A percentile compares a stretch with the other conserved stretches of the same genome.
phyloP scores from a whole-genome alignment of 2,329 filamentous ascomycete genomes.

The Aschersonia sp. region DNA sequence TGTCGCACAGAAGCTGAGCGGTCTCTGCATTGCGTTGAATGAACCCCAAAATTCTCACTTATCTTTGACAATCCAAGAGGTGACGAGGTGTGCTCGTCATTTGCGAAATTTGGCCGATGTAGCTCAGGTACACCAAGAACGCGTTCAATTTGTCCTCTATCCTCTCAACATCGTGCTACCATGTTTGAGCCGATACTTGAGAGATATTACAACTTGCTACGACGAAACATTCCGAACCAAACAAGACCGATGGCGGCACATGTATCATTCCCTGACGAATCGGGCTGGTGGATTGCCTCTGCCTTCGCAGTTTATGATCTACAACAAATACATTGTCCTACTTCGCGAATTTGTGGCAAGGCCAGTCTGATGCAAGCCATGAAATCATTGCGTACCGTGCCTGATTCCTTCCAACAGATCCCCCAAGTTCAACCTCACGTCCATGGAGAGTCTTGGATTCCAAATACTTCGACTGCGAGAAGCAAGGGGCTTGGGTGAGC shows the following conservation, averaged over 20 bases:
- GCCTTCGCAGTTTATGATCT: constrained; percentile 37
- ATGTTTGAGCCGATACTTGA: constrained; percentile 34
- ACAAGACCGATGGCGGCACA: constrained; percentile 39
- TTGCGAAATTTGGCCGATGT: constrained; percentile 41
- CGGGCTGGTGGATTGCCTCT: constrained; percentile 36
- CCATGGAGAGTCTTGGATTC: constrained; percentile 31
- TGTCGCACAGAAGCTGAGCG: constrained; percentile 31
- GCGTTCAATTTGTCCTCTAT: constrained; percentile 35
- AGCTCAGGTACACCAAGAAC: constrained; percentile 33
- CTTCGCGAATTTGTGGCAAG: constrained; percentile 35
- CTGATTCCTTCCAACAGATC: constrained; percentile 13
- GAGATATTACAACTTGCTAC: constrained; percentile 36
- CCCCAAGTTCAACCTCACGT: constrained; percentile 39
- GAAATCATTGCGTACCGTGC: background rate
- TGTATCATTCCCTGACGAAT: constrained; percentile 40
- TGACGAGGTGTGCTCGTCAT: constrained; percentile 25
- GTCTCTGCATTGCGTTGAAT: constrained; percentile 29
- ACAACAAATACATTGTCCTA: constrained; percentile 36
- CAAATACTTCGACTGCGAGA: constrained; percentile 37
- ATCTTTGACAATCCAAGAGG: constrained; percentile 29
- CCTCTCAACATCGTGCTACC: constrained; percentile 43
- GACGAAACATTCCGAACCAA: constrained; percentile 32
- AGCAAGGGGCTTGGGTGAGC: constrained; percentile 36
- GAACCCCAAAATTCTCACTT: constrained; percentile 31
- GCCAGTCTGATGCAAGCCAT: constrained; percentile 14